Conservation (phyloP, 495 filamentous ascomycete genomes). For the Staphylotrichum tortipilum region DNA sequence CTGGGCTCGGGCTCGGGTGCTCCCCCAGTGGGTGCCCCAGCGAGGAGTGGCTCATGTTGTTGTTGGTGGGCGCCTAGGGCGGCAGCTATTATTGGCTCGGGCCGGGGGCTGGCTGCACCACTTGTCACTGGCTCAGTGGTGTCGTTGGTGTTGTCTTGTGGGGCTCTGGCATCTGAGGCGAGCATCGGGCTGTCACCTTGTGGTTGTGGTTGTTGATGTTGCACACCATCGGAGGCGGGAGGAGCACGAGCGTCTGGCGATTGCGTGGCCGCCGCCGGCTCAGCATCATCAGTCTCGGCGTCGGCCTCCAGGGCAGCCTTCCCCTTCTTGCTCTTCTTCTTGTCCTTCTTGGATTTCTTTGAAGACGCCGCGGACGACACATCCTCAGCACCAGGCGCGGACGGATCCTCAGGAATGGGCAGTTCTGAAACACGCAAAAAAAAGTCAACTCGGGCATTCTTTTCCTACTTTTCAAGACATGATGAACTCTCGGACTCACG, state of each 20-base stretch:
- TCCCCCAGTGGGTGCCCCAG: too few relatives aligned
- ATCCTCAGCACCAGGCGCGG: background rate
- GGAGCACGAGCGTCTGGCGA: too few relatives aligned
- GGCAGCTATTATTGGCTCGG: conserved; percentile 18
- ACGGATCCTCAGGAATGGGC: conserved; percentile 1
- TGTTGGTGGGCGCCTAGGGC: conserved; percentile 4
- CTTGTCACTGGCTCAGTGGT: conserved; percentile 23
- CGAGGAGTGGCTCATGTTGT: conserved; percentile 2
- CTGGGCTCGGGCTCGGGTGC: conserved; percentile 1
- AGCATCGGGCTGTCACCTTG: background rate
- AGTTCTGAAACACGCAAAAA: background rate
- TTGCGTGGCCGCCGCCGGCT: too few relatives aligned
- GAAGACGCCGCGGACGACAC: background rate
- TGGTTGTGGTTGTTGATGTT: too few relatives aligned
- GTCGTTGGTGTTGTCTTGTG: conserved; percentile 12
- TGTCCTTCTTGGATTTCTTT: conserved; percentile 31
- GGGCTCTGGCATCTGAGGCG: conserved; percentile 8
- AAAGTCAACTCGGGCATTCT: background rate
- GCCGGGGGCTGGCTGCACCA: conserved; percentile 16
- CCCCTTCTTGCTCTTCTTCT: conserved; percentile 22
- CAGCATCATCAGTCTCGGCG: too few relatives aligned
- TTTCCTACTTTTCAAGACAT: background rate
- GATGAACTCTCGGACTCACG: conserved; percentile 2
- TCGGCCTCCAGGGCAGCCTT: conserved; percentile 15
- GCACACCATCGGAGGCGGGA: too few relatives aligned